These are phyloP conservation scores for Pythium chondricola DNA, from an alignment of 352 stramenopile species.

Conservation along the genomic window DNA sequence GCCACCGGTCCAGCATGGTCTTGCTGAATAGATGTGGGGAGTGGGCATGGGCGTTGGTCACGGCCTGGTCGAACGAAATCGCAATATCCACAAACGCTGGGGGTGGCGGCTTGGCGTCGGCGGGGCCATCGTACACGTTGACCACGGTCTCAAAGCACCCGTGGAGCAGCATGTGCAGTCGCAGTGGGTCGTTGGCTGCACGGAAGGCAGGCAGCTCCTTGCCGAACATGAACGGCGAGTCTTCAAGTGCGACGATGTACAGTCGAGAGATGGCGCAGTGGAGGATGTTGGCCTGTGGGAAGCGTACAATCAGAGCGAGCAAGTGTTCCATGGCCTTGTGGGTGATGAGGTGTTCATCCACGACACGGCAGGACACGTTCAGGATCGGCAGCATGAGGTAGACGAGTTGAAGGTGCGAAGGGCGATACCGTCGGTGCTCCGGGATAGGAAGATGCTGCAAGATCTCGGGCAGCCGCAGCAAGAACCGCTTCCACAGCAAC, in stretches of 20 bases:
- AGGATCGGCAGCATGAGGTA: slow-evolving; percentile 76
- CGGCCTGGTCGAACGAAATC: slow-evolving; percentile 69
- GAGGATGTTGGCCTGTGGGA: slow-evolving; percentile 81
- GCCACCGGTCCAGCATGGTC: slow-evolving; percentile 34
- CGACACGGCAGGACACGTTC: slow-evolving; percentile 55
- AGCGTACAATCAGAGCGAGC: slow-evolving; percentile 89
- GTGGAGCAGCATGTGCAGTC: slow-evolving; percentile 45
- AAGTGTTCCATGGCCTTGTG: slow-evolving; percentile 35
- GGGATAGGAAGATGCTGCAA: slow-evolving; percentile 29
- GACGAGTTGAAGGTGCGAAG: slow-evolving; percentile 59
- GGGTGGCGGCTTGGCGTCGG: slow-evolving; percentile 7
- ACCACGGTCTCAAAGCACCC: slow-evolving; percentile 40
- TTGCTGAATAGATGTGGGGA: slow-evolving; percentile 36
- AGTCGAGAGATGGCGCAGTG: slow-evolving; percentile 59
- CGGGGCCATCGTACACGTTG: slow-evolving; percentile 23
- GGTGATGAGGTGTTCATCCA: slow-evolving; percentile 38
- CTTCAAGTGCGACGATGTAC: slow-evolving; percentile 74
- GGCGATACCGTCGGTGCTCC: slow-evolving; percentile 33
- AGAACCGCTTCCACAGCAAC: slow-evolving; percentile 58
- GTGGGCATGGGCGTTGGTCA: slow-evolving; percentile 53
- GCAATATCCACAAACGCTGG: slow-evolving; percentile 62
- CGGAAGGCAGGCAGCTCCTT: slow-evolving; percentile 64
- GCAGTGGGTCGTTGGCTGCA: slow-evolving; percentile 40
- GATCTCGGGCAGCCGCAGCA: slow-evolving; percentile 32
- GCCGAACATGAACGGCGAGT: slow-evolving; percentile 76